A percentile compares a stretch with the other conserved stretches of the same genome.
Evolutionary conservation across 106 monocot species (phyloP).

Genomic region (Platanthera guangdongensis): DNA sequence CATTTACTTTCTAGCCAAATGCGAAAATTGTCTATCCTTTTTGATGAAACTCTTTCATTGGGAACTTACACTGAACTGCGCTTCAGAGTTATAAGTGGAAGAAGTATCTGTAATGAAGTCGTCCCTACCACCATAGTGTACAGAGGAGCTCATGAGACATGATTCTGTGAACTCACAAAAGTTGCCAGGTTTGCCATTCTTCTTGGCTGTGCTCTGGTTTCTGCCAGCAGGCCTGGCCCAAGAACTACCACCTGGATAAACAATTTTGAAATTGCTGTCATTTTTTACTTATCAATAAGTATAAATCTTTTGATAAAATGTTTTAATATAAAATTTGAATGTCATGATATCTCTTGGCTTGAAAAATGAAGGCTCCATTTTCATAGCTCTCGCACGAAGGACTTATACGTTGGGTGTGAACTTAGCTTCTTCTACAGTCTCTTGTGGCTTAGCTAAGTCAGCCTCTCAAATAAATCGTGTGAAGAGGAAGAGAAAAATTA

Average conservation of each 20-base stretch:
- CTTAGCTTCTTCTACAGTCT: too few relatives aligned
- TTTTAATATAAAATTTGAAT: too few relatives aligned
- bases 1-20: neutral
- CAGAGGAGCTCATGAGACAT: constrained; percentile 23
- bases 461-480: too few relatives aligned
- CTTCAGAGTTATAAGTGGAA: neutral
- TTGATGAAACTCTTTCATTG: neutral
- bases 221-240: neutral
- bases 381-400: too few relatives aligned
- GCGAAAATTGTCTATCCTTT: neutral
- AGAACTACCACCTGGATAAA: constrained; percentile 1
- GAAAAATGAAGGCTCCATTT: too few relatives aligned
- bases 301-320: too few relatives aligned
- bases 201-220: constrained; percentile 5
- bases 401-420: too few relatives aligned
- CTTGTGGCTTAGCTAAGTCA: too few relatives aligned
- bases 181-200: neutral
- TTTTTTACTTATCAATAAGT: neutral
- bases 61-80: constrained; percentile 8
- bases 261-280: neutral
- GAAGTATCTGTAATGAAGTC: constrained; percentile 11
- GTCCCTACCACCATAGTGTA: constrained; percentile 20
- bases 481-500: too few relatives aligned
- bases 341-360: too few relatives aligned
- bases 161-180: constrained; percentile 3